These are phyloP conservation scores for Pseudocercospora ulei DNA, from an alignment of 2,329 filamentous ascomycete species.

Conservation along the genomic window DNA sequence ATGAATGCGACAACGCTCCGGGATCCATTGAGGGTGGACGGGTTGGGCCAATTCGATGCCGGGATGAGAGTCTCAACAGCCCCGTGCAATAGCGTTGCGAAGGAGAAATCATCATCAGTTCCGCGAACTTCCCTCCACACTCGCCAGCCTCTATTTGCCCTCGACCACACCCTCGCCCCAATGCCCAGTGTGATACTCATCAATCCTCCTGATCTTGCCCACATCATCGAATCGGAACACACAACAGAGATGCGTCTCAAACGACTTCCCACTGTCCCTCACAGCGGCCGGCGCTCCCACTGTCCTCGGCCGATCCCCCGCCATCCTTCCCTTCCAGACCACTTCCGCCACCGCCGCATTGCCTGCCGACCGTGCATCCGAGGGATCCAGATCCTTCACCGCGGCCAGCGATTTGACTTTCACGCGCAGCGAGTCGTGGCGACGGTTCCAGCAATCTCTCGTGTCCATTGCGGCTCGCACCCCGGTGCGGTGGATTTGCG, in stretches of 20 bases:
- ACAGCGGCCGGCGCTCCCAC: constrained; percentile 2
- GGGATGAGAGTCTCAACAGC: constrained; percentile 11
- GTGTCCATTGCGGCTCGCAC: constrained; percentile 4
- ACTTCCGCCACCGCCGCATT: constrained; percentile 2
- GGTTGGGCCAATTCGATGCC: constrained; percentile 15
- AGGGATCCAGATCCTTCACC: background rate
- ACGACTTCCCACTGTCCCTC: constrained; percentile 9
- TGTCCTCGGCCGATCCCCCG: constrained; percentile 2
- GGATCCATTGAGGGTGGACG: constrained; percentile 19
- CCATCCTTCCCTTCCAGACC: constrained; percentile 2
- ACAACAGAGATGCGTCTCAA: constrained; percentile 5
- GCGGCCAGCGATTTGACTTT: constrained; percentile 6
- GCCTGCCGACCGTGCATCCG: background rate
- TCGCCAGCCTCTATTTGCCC: background rate
- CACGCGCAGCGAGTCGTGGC: constrained; percentile 6
- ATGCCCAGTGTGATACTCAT: constrained; percentile 10
- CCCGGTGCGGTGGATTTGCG: constrained; percentile 6
- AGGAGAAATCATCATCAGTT: too few relatives aligned
- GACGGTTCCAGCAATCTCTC: constrained; percentile 4
- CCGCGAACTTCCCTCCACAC: background rate
- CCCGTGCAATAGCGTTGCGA: background rate
- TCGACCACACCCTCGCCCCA: constrained; percentile 9
- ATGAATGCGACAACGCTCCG: constrained; percentile 19
- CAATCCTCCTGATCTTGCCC: constrained; percentile 10
- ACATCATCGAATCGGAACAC: constrained; percentile 4